Conservation (phyloP, 345 rosid genomes). For the Crucihimalaya himalaica region DNA sequence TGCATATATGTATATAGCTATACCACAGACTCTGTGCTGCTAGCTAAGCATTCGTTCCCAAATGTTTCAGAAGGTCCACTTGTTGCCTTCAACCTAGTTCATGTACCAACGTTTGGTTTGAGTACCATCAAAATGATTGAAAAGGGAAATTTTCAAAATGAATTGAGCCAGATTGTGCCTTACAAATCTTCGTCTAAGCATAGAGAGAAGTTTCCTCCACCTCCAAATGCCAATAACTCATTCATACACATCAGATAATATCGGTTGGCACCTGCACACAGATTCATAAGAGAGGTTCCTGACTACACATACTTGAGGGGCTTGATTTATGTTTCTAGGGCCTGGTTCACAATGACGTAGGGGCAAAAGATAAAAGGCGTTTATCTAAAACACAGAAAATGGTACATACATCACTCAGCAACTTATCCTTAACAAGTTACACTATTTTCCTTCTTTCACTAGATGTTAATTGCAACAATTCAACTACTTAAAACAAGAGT, state of each 20-base stretch:
- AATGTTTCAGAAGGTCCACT: conserved; percentile 87
- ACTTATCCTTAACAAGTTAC: conserved; percentile 7
- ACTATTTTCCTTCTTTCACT: conserved; percentile 9
- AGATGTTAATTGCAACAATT: not conserved
- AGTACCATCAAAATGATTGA: not conserved
- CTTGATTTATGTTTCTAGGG: not conserved
- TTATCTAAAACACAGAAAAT: not conserved
- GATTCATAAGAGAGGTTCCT: not conserved
- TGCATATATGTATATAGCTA: conserved; percentile 3
- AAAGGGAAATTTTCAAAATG: not conserved
- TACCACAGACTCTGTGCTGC: conserved; percentile 73
- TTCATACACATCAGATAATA: conserved; percentile 82
- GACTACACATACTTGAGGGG: conserved; percentile 2
- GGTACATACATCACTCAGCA: too few species aligned
- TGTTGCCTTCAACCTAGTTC: conserved; percentile 70
- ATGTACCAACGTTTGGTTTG: conserved; percentile 12
- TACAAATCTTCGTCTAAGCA: conserved; percentile 75
- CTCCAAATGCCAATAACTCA: conserved; percentile 86
- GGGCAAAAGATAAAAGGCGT: not conserved
- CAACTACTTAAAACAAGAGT: not conserved
- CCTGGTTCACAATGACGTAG: not conserved
- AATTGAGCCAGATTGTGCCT: conserved; percentile 39
- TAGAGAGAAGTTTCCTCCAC: conserved; percentile 74
- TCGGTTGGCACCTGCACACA: conserved; percentile 77
- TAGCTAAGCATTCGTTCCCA: conserved; percentile 83